Base-by-base conservation (phyloP, 2,329 filamentous ascomycete genomes). In the Fusarium sp. region DNA sequence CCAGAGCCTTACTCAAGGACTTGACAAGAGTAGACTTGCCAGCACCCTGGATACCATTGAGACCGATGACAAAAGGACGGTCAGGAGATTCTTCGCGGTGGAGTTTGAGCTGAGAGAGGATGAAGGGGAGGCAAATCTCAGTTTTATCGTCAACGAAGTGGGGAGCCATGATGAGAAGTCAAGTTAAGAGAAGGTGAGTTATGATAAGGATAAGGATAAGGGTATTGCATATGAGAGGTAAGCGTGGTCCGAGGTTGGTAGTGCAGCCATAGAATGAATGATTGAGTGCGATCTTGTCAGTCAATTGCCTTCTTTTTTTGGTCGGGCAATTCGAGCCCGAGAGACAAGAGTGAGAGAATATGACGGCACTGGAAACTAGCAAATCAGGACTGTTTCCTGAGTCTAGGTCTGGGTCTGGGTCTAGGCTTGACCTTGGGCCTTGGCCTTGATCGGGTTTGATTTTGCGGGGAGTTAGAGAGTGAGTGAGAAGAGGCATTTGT, bases 11-110 rank as follows among this genome's bases (percentile, higher is more conserved):
- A 70, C 89, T 86, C 44, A 97, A 86, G 7, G 87, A 84, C 39
- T 85, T 85, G 39, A 94, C 94, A 74, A 97, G 86, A 14, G 94
- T 97, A 6, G 94, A 97, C 83, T 98, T 98, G 72, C 95, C 95
- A 39, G 93, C 91, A 65, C 95, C 95, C 81, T 98, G 95, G 28
- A 97, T 89, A 65, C 94, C 95, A 74, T 97, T 97, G 74, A 98
- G 86, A 48, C 94, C 95, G 67, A 98, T 86, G 78, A 97, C 89
- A 79, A 97, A 77, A 28, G 94, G 93, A 21, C 85, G 86, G 74
- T 70, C 58, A 80, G 81, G 70, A 30, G 67, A 58, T 42, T 69
- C 54, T 55, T 77, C 60, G 65, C 81, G 82, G 77, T 91, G 86
- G 37, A 78, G 68, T 62, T 83, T 77, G 59, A 93, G 82, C 46